Percentiles rank a stretch among this genome's conserved stretches.
Evolutionary conservation across 345 rosid genomes (phyloP).

Genomic region (Gossypium herbaceum): DNA sequence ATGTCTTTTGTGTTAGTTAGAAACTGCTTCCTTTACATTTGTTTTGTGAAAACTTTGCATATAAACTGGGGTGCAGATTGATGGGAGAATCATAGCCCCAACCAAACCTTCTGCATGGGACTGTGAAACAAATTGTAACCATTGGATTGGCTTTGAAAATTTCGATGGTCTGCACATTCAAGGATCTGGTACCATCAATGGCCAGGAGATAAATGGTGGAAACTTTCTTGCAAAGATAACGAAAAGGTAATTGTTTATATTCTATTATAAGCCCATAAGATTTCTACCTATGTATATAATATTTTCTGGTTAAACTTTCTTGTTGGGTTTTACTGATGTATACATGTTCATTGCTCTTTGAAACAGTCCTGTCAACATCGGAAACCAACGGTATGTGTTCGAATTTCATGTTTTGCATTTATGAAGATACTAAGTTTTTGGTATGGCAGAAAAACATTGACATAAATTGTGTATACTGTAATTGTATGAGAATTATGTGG

Average conservation of each 20-base stretch:
- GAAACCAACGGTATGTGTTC: too few relatives aligned
- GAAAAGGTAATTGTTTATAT: background rate
- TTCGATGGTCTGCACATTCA: too few relatives aligned
- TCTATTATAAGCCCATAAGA: too few relatives aligned
- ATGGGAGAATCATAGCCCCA: background rate
- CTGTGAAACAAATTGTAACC: background rate
- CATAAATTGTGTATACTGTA: background rate
- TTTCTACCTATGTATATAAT: too few relatives aligned
- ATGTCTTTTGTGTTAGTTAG: background rate
- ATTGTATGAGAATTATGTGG: background rate
- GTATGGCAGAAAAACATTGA: too few relatives aligned
- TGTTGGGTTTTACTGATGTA: too few relatives aligned
- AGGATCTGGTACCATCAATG: too few relatives aligned
- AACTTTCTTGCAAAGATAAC: background rate
- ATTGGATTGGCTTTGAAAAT: background rate
- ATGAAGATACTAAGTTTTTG: background rate
- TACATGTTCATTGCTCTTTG: too few relatives aligned
- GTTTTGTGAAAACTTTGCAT: background rate
- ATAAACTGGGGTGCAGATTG: background rate
- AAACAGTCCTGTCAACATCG: too few relatives aligned
- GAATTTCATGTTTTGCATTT: too few relatives aligned
- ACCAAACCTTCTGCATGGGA: background rate
- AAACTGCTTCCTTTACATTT: background rate
- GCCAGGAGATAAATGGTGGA: too few relatives aligned
- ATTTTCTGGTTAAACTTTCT: too few relatives aligned